phyloP scores from a whole-genome alignment of 208 protist genomes.

The Acanthamoeba sp. region DNA sequence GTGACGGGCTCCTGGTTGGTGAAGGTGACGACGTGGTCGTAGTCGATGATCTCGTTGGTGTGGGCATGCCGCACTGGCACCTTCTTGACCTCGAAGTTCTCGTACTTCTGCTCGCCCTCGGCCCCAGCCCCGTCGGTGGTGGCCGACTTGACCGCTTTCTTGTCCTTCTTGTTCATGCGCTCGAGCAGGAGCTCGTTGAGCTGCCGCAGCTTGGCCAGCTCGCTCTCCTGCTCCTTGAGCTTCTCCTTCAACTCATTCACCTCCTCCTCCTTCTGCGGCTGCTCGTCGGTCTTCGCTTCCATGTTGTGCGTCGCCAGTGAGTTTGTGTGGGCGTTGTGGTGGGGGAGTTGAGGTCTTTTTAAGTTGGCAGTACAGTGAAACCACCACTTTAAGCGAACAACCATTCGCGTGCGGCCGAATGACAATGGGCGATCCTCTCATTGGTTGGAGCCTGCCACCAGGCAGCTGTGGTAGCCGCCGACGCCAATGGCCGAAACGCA shows the following conservation, averaged over 20 bases:
- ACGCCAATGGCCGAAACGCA: not conserved
- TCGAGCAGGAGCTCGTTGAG: constrained; percentile 17
- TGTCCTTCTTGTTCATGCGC: constrained; percentile 36
- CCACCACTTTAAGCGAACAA: too few relatives aligned
- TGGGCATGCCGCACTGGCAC: not conserved
- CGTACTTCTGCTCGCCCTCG: constrained; percentile 12
- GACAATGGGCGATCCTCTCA: too few relatives aligned
- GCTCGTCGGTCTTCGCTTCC: too few relatives aligned
- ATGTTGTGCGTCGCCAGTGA: too few relatives aligned
- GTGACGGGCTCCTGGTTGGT: not conserved
- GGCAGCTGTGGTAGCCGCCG: constrained; percentile 25
- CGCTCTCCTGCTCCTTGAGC: not conserved
- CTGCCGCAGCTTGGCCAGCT: constrained; percentile 23
- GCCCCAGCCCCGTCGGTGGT: not conserved
- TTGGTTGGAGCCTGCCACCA: too few relatives aligned
- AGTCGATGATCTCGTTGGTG: constrained; percentile 4
- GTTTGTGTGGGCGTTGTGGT: too few relatives aligned
- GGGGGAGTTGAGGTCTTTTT: too few relatives aligned
- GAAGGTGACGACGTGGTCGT: constrained; percentile 21
- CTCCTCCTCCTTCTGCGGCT: not conserved
- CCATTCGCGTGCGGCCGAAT: too few relatives aligned
- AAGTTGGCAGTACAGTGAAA: too few relatives aligned
- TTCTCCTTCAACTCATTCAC: not conserved
- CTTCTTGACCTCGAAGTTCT: constrained; percentile 14
- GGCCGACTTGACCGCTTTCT: not conserved